phyloP scores from a whole-genome alignment of 257 asterid species.

The Nyctanthes arbortristis region DNA sequence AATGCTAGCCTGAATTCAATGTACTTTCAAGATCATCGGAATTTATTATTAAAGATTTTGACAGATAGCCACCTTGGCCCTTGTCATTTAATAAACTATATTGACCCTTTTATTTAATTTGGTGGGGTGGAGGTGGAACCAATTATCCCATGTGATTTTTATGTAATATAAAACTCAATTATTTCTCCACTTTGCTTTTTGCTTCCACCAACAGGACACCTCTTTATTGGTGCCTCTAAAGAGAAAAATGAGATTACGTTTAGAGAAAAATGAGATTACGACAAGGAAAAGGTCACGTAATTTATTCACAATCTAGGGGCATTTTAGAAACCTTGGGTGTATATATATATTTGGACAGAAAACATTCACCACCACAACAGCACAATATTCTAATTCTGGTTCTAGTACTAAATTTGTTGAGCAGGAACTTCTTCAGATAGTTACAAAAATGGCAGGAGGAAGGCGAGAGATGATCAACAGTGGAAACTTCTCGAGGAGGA shows the following conservation, averaged over 20 bases:
- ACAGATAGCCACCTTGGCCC: background rate
- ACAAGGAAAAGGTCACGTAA: background rate
- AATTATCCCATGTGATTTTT: constrained; percentile 7
- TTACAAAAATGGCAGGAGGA: constrained; percentile 1
- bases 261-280: too few species aligned
- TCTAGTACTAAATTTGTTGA: background rate
- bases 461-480: background rate
- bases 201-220: background rate
- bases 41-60: background rate
- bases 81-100: background rate
- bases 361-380: background rate
- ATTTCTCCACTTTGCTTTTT: background rate
- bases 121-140: background rate
- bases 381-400: background rate
- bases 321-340: background rate
- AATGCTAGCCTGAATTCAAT: background rate
- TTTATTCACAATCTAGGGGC: background rate
- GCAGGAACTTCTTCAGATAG: background rate
- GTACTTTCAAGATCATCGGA: background rate
- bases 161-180: background rate
- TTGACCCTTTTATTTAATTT: background rate
- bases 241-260: too few species aligned
- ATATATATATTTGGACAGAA: background rate
- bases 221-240: background rate
- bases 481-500: background rate